Base-by-base conservation (phyloP, 257 asterid species). In the Fraxinus anomala region DNA sequence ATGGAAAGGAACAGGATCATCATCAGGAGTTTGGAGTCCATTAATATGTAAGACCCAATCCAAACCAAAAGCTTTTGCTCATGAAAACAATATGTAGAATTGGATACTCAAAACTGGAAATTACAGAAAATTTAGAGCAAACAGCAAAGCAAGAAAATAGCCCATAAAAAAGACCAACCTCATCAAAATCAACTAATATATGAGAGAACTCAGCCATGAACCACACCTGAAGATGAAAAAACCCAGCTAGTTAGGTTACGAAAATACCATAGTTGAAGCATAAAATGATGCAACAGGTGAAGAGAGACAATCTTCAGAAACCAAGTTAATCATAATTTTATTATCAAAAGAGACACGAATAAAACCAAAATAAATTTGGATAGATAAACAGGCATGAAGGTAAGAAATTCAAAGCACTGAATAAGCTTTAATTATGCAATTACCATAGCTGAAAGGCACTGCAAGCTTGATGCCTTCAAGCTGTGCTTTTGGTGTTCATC, bases 361-460 rank as follows among this genome's bases (percentile, higher is more conserved):
- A 71, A 24, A 74, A 40, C 54, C 28, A 14, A 23, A 77, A 23
- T 49, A 7, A 73, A 63, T 8, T 6, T 74, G 10, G 44, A 42
- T 11, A 21, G 4, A 76, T 44, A 44, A 51, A 8, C 56, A 37
- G 24, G 10, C 54, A 51, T 4, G 28, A 40, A 28, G 26, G 68
- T 70, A n/a, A 67, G 63, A 16, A 34, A 73, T 76, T 28, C 33
- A 51, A 77, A 74, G 49, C 11, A 47, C 49, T 49, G 13, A 21
- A 9, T 10, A 72, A 39, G 30, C 54, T 51, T 72, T 26, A 67
- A 44, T 13, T 19, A 47, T 68, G 28, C 21, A 82, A 71, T 86
- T 87, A 96, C 99, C 97, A 96, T 96, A 79, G 99, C 94, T 40
- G 99, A 89, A 71, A 93, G 92, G 84, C 98, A 92, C 73, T 90